Base-by-base conservation (phyloP, 1,284 basidiomycete genomes). In the Sanghuangporus baumii region DNA sequence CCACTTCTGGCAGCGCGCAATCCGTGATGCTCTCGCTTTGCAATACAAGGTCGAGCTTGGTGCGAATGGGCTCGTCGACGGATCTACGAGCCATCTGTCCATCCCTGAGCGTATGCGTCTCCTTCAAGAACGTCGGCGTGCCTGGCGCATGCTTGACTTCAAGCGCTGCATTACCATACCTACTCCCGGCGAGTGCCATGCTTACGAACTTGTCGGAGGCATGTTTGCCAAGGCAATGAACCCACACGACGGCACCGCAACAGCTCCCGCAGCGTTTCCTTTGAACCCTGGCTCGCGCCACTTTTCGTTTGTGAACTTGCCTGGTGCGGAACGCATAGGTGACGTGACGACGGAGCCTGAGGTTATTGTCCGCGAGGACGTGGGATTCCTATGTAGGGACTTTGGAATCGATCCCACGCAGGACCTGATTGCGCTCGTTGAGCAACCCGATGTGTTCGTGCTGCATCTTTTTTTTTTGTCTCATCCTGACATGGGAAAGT, bases 391-490 rank as follows among this genome's bases (percentile, higher is more conserved):
- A 11, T 74, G 78, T 46, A 74, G 81, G 47, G 85, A 87, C 67
- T 85, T 87, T 64, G 84, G 82, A 0, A 80, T 86, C n/a, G 86
- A 87, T 66, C 84, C 85, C 0, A 78, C 81, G 0, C 85, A 86
- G 68, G 83, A 87, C 67, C 67, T 87, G 54, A 73, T 87, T 47
- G 77, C 79, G 1, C 66, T 82, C 5, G 70, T 86, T 8, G 77
- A 78, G 71, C 69, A n/a, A 67, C 68, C 37, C 68, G 59, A 26
- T 54, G 37, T 12, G 63, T 66, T 40, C 57, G 55, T 56, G 20
- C 52, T 18, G 1, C 14, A 11, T 20, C 37, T 2, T 18, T n/a
- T 26, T n/a, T 26, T 36, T 4, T 20, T 7, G n/a, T 26, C 34
- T 12, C n/a, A 37, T 31, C 20, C 41, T 6, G 18, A 26, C 3